Conservation (phyloP, 164 flowering plant genomes). For the Aristolochia californica region DNA sequence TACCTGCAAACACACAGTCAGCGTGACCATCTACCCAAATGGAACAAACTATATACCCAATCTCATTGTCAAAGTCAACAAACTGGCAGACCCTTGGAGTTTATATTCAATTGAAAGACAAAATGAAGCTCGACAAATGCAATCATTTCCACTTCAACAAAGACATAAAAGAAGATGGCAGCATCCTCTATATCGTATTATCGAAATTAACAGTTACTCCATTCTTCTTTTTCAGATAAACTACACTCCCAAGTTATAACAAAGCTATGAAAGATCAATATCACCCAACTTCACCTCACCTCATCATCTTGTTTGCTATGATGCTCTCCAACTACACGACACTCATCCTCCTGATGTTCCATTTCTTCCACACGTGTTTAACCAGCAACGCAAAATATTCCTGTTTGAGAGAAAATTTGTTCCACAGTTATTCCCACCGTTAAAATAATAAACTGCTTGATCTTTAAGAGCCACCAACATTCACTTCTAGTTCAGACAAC, state of each 20-base stretch:
- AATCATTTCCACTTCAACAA: background rate
- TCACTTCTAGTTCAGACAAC: too few species aligned
- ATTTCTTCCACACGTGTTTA: conserved; percentile 13
- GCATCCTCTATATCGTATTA: background rate
- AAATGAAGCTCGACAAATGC: too few species aligned
- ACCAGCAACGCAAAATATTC: background rate
- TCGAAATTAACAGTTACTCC: background rate
- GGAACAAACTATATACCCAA: too few species aligned
- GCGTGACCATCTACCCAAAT: too few species aligned
- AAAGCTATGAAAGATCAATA: background rate
- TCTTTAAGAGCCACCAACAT: too few species aligned
- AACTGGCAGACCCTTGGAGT: too few species aligned
- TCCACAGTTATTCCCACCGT: too few species aligned
- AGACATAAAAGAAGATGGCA: background rate
- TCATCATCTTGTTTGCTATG: conserved; percentile 62
- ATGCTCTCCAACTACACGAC: conserved; percentile 35
- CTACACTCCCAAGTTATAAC: background rate
- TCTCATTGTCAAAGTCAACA: too few species aligned
- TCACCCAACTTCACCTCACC: conserved; percentile 21
- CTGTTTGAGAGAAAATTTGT: too few species aligned
- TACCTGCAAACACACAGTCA: too few species aligned
- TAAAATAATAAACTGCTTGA: too few species aligned
- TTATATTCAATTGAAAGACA: too few species aligned
- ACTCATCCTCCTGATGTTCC: conserved; percentile 69
- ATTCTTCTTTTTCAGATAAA: background rate